Evolutionary conservation across 2,329 filamentous ascomycete species (phyloP), one percentile per base, ranked within the genome.

Genomic region (Neofusicoccum kwambonambiense): DNA sequence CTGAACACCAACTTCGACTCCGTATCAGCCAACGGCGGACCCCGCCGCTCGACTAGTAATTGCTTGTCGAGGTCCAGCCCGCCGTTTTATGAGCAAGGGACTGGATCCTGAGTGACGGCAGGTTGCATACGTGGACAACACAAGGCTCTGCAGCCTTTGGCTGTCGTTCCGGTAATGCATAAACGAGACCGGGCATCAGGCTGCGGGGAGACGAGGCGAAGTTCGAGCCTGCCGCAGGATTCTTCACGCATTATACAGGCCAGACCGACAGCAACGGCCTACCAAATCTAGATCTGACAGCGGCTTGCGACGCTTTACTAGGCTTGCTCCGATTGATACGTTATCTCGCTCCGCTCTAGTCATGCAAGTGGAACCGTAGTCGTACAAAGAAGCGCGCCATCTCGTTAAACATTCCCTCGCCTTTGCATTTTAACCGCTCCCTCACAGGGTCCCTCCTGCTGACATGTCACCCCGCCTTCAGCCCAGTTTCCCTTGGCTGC

Each of bases 1-100:
- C 70, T 89, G 63, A 65, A 19, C 12, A 4, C 15, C 7, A 19
- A 12, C 27, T 13, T 34, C 27, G 15, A 22, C n/a, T n/a, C 15
- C 31, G 27, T 11, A 35, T 47, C 31, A 47, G 27, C 42, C 56
- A 47, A 37, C 56, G 17, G 56, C 17, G 15, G 42, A n/a, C 11
- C n/a, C 27, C 56, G 22, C 42, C 27, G 27, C 22, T 37, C 27
- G n/a, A 22, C 41, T 34, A 22, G 15, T 19, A 15, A 13, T 47
- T 22, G 3, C 7, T 15, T 13, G 27, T 31, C n/a, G 56, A 45
- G 42, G n/a, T 45, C 15, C n/a, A 27, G 41, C 56, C 9, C 34
- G 22, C 41, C 8, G 31, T 60, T 31, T 22, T 31, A 45, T 34
- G 13, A n/a, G 39, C 56, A 47, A 47, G 17, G 42, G 17, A 47